Conservation (phyloP, 352 stramenopile genomes). For the Globisporangium sylvaticum region DNA sequence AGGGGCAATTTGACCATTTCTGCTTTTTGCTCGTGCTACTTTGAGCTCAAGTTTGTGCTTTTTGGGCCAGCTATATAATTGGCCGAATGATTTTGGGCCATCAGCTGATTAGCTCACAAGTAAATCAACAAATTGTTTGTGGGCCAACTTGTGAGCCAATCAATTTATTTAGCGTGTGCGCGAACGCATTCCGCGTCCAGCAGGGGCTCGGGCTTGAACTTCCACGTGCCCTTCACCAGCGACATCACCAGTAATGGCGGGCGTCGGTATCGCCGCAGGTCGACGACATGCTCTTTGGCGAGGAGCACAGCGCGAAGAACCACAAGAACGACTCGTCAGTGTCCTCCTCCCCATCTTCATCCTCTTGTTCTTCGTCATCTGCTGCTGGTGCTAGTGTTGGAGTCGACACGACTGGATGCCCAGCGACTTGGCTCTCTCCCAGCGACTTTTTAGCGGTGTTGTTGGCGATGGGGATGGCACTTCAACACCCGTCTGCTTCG, state of each 20-base stretch:
- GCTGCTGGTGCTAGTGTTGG: not conserved
- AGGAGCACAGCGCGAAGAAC: slow-evolving; percentile 40
- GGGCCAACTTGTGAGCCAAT: too few relatives aligned
- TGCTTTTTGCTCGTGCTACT: too few relatives aligned
- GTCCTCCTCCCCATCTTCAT: not conserved
- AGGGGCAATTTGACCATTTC: too few relatives aligned
- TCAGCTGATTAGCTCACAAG: too few relatives aligned
- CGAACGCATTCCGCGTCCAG: slow-evolving; percentile 28
- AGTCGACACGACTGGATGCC: not conserved
- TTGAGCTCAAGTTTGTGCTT: too few relatives aligned
- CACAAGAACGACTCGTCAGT: slow-evolving; percentile 35
- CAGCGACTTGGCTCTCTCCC: not conserved
- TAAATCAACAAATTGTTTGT: too few relatives aligned
- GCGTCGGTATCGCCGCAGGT: slow-evolving; percentile 68
- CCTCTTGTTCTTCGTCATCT: not conserved
- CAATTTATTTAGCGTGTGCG: too few relatives aligned
- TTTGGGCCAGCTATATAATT: too few relatives aligned
- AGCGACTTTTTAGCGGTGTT: not conserved
- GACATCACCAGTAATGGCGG: slow-evolving; percentile 17
- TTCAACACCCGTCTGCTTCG: not conserved
- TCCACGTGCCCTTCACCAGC: not conserved
- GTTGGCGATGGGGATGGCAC: not conserved
- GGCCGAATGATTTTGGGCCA: too few relatives aligned
- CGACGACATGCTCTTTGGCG: slow-evolving; percentile 73
- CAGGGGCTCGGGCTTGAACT: slow-evolving; percentile 13